Conservation (phyloP, 2,329 filamentous ascomycete species). For the Aspergillus sp. region DNA sequence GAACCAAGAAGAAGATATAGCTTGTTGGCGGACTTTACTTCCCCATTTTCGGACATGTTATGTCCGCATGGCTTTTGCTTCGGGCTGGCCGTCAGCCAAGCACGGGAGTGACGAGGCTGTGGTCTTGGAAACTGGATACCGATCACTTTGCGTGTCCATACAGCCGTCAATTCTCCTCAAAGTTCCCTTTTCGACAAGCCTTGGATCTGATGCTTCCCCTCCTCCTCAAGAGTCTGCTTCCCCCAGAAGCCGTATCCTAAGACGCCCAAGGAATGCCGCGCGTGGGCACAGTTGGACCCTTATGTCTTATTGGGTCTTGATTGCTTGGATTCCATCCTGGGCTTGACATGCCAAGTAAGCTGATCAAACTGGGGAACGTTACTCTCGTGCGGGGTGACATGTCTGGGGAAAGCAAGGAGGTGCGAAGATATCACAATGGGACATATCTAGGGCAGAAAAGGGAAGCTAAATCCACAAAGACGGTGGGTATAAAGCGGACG, state of each 20-base stretch:
- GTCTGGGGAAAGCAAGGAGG: conserved; percentile 2
- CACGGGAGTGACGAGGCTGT: conserved; percentile 1
- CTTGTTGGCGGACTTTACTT: conserved; percentile 5
- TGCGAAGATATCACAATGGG: not conserved
- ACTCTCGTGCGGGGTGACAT: not conserved
- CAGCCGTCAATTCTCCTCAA: not conserved
- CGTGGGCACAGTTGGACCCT: not conserved
- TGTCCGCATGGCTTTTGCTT: not conserved
- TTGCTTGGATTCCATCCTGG: not conserved
- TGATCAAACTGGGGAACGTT: not conserved
- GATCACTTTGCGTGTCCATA: not conserved
- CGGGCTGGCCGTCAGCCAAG: conserved; percentile 6
- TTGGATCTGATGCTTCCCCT: conserved; percentile 2
- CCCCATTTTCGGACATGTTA: not conserved
- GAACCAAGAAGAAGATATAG: conserved; percentile 2
- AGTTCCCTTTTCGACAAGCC: not conserved
- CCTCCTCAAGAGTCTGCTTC: not conserved
- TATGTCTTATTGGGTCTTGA: not conserved
- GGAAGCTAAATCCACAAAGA: not conserved
- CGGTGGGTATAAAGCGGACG: not conserved
- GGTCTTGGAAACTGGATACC: conserved; percentile 2
- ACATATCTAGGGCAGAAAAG: not conserved
- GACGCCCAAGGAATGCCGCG: not conserved
- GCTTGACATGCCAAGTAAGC: not conserved
- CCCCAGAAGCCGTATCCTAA: not conserved